These are phyloP conservation scores for Apostasia shenzhenica DNA, from an alignment of 106 monocot genomes.

Conservation along the genomic window DNA sequence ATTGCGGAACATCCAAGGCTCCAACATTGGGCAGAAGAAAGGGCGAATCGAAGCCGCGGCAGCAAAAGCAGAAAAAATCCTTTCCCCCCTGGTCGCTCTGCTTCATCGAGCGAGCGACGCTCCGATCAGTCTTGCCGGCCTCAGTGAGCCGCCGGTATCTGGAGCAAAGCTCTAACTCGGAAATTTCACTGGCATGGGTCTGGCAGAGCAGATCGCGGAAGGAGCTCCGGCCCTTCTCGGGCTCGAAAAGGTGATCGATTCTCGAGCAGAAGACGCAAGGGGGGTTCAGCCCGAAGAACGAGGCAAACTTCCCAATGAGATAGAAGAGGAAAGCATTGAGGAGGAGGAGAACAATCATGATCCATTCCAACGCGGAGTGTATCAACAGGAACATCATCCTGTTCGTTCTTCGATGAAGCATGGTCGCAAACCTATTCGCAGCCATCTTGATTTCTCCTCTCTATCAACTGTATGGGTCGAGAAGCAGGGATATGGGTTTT, in stretches of 20 bases:
- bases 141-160: constrained; percentile 49
- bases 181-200: constrained; percentile 57
- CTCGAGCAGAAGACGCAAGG: constrained; percentile 82
- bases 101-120: constrained; percentile 33
- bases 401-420: constrained; percentile 32
- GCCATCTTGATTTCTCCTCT: constrained; percentile 19
- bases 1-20: too few species aligned
- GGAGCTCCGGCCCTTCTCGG: background rate
- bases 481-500: too few species aligned
- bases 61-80: constrained; percentile 60
- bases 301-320: constrained; percentile 50
- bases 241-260: constrained; percentile 53
- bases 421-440: constrained; percentile 42
- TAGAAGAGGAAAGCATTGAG: constrained; percentile 58
- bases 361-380: constrained; percentile 69
- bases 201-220: constrained; percentile 47
- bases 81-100: constrained; percentile 38
- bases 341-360: constrained; percentile 65
- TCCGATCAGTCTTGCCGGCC: constrained; percentile 59
- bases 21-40: constrained; percentile 24
- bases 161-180: constrained; percentile 52
- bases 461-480: too few species aligned
- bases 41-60: constrained; percentile 42
- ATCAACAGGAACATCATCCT: constrained; percentile 37
- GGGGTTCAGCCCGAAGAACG: constrained; percentile 56